Conservation (phyloP, 1,284 basidiomycete species). For the Xanthoconium separans region DNA sequence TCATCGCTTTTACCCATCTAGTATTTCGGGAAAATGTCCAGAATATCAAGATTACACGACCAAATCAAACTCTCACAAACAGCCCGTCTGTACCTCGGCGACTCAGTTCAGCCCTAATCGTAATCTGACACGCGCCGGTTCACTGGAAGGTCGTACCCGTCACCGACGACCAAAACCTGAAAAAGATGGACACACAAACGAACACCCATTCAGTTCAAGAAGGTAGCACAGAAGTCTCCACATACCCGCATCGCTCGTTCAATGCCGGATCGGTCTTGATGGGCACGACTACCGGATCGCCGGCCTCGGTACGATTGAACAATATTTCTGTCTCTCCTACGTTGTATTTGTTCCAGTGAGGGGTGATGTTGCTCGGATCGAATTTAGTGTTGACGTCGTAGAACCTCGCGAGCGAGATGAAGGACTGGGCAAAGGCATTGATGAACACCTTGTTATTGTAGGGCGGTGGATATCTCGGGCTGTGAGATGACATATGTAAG, state of each 20-base stretch:
- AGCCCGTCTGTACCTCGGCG: no score
- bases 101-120: no score
- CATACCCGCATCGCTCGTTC: constrained; percentile 26
- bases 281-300: constrained; percentile 11
- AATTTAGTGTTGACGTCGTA: constrained; percentile 22
- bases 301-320: constrained; percentile 24
- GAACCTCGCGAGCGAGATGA: constrained; percentile 20
- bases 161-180: background rate
- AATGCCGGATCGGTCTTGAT: constrained; percentile 13
- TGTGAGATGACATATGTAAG: background rate
- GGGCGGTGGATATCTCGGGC: background rate
- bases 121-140: no score
- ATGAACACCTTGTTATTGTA: constrained; percentile 24
- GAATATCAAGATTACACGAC: no score
- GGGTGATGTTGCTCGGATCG: constrained; percentile 23
- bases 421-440: constrained; percentile 26
- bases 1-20: no score
- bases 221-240: background rate
- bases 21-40: no score
- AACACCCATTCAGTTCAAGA: background rate
- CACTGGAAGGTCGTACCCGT: no score
- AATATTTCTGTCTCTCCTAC: constrained; percentile 23
- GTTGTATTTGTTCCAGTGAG: constrained; percentile 21
- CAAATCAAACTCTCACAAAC: no score
- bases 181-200: background rate